Evolutionary conservation across 2,329 filamentous ascomycete species (phyloP).

Genomic region (Aspergillus quadrilineatus): DNA sequence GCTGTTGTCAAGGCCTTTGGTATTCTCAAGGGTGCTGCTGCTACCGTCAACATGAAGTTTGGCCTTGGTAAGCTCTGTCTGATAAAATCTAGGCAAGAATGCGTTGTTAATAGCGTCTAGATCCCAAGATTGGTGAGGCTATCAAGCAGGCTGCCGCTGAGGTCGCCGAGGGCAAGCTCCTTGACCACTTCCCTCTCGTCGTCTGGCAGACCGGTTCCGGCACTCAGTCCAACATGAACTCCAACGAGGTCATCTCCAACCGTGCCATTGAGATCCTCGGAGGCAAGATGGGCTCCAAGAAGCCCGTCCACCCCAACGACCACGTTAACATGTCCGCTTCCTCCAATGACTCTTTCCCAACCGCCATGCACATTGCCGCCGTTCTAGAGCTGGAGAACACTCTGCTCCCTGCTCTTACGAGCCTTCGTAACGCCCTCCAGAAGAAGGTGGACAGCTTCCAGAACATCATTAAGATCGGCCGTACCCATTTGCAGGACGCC

Average conservation of each 20-base stretch:
- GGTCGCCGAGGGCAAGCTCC: constrained; percentile 87
- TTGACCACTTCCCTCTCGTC: constrained; percentile 96
- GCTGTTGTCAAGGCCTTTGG: constrained; percentile 91
- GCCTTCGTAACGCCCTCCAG: constrained; percentile 79
- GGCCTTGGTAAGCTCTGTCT: constrained; percentile 63
- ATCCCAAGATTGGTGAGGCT: constrained; percentile 84
- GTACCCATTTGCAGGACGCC: constrained; percentile 95
- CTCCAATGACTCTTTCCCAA: constrained; percentile 98
- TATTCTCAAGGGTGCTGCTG: constrained; percentile 94
- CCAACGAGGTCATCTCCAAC: constrained; percentile 99
- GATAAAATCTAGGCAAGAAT: constrained; percentile 10
- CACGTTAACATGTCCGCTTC: constrained; percentile 99
- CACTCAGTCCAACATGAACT: constrained; percentile 99
- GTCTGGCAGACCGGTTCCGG: constrained; percentile 99
- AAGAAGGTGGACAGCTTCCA: constrained; percentile 87
- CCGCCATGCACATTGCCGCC: constrained; percentile 98
- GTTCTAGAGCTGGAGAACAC: constrained; percentile 87
- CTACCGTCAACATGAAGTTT: constrained; percentile 91
- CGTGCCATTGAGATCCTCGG: constrained; percentile 97
- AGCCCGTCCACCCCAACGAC: constrained; percentile 98
- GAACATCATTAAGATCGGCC: constrained; percentile 97
- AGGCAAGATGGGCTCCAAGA: constrained; percentile 92
- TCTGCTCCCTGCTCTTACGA: constrained; percentile 78
- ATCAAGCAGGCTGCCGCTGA: constrained; percentile 94
- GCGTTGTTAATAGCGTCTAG: constrained; percentile 45